Base-by-base conservation (phyloP, 2,329 filamentous ascomycete genomes). In the Claviceps monticola region DNA sequence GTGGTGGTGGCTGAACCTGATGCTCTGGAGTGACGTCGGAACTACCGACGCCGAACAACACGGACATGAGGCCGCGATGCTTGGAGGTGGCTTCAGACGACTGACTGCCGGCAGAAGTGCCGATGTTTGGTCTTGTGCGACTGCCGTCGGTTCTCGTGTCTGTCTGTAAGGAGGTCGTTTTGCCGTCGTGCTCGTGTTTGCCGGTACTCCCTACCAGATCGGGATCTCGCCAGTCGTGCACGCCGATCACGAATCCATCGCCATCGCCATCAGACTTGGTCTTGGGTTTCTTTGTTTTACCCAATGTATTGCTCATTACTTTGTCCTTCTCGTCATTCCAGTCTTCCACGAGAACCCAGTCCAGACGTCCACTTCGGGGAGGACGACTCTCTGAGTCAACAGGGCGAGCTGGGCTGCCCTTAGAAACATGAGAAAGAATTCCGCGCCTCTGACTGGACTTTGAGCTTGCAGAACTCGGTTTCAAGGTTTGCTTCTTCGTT, bases 211-310 rank as follows among this genome's bases (percentile, higher is more conserved):
- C 59, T 21, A 62, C 56, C 48, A 62, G 53, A 29, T 88, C 86
- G 5, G 86, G 84, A 63, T 93, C 87, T 57, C 86, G 78, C 87
- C 87, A 91, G 62, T 93, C 87, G 57, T 93, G 85, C 13, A 89
- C 81, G n/a, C 86, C 87, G 59, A 91, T 90, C 45, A 86, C 76
- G 62, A 90, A 91, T 52, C 53, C 45, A 29, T 46, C 29, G 19
- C 76, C 79, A 63, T 46, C 71, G 9, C 8, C 38, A 11, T 49
- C 38, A 16, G 53, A 6, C 42, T 56, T 54, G 14, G 53, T 34
- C 44, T 47, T 49, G 19, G 23, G 49, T 23, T 49, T 61, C 46
- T 59, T 62, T 46, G 56, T 53, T 52, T 62, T 61, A 43, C 60
- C 51, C 53, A 64, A 61, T 49, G 65, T 71, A 62, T 61, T 75